Base-by-base conservation (phyloP, 164 flowering plant species). In the Magnolia sinica region DNA sequence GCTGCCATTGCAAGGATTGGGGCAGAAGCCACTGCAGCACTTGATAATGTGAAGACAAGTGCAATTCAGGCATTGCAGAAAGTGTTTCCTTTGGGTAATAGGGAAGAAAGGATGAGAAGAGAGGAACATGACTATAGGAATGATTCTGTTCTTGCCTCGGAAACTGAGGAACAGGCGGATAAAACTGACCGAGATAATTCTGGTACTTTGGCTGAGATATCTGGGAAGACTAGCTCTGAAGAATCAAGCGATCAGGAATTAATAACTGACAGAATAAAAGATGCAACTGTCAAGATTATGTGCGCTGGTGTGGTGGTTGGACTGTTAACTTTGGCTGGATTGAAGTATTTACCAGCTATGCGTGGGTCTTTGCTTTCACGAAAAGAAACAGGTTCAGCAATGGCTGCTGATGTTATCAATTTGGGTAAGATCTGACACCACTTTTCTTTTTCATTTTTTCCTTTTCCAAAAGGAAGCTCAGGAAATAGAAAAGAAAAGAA, bases 1-100 rank as follows among this genome's bases (percentile, higher is more conserved):
- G 98, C 97, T 72, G 98, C 99, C 72, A 96, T 96, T 23, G 99
- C 82, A 52, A 88, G 87, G 83, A 91, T 96, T 79, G 97, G 99
- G 9, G 97, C 97, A 52, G 92, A 85, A 79, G 98, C 97, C 71
- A 87, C 96, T 64, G 97, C 97, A 3, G 98, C 88, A 77, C 87
- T 93, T 74, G 97, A 86, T 83, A 91, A 82, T 84, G 93, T 94
- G 68, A 92, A 91, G 85, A 80, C 83, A 66, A 91, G 94, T 79
- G 94, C 95, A 52, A 82, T 96, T 76, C 87, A 87, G 82, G 99
- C 97, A 69, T 77, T 96, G 82, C 87, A 82, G 82, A 96, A 90
- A 82, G 98, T 96, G 58, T 96, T 96, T 83, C 98, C 97, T 51
- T 79, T 79, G 50, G 82, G 83, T 76, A 75, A 77, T 2, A 72